A percentile compares a stretch with the other conserved stretches of the same genome.
Conservation (phyloP, 352 stramenopile species). For the Globisporangium spiculum region DNA sequence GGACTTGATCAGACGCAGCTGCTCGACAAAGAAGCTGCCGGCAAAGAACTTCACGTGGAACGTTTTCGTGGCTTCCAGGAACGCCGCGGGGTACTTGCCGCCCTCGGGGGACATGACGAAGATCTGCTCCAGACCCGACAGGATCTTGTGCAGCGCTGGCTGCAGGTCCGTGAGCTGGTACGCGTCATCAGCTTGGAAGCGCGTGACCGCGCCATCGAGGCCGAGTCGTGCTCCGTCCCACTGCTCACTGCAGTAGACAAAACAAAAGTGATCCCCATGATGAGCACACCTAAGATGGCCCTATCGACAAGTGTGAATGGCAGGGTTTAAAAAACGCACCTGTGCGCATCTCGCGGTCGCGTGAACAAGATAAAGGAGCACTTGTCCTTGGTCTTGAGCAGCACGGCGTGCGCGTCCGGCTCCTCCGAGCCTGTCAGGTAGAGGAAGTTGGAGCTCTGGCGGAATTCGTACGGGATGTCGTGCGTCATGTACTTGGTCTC, state of each 20-base stretch:
- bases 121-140: constrained; percentile 57
- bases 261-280: not conserved
- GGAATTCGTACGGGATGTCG: constrained; percentile 86
- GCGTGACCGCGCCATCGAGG: constrained; percentile 53
- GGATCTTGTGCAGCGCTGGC: constrained; percentile 43
- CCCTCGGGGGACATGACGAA: constrained; percentile 68
- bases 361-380: constrained; percentile 76
- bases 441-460: constrained; percentile 84
- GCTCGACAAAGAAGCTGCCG: constrained; percentile 74
- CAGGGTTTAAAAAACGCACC: constrained; percentile 12
- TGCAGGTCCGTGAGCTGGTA: constrained; percentile 64
- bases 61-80: constrained; percentile 53
- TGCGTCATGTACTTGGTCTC: constrained; percentile 86
- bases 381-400: constrained; percentile 65
- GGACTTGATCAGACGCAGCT: constrained; percentile 73
- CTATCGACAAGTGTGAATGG: not conserved
- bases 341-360: constrained; percentile 65
- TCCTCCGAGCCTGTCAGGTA: constrained; percentile 84
- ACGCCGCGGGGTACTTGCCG: constrained; percentile 46
- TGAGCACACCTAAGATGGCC: not conserved
- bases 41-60: constrained; percentile 72
- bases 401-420: constrained; percentile 68
- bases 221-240: constrained; percentile 77
- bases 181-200: constrained; percentile 63
- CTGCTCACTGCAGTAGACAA: constrained; percentile 49